phyloP scores from a whole-genome alignment of 202 grass and related monocot species.

The Eragrostis tef region DNA sequence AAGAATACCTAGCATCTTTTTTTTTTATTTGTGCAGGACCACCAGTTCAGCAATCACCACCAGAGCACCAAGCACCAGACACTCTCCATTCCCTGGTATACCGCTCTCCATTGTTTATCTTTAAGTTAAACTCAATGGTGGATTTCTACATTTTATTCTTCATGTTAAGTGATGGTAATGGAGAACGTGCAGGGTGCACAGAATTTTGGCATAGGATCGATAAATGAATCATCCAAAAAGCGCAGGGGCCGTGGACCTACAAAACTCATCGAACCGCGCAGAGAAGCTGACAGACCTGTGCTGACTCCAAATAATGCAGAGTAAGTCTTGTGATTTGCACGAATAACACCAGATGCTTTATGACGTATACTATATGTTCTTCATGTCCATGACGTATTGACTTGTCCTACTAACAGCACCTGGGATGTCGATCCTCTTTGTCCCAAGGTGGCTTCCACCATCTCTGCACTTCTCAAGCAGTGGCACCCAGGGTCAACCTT shows the following conservation, averaged over 20 bases:
- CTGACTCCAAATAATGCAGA: constrained; percentile 41
- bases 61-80: not conserved
- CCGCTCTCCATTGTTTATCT: not conserved
- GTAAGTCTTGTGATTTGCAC: constrained; percentile 31
- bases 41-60: constrained; percentile 17
- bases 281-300: constrained; percentile 33
- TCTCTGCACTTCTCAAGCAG: constrained; percentile 42
- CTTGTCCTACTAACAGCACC: constrained; percentile 24
- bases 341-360: not conserved
- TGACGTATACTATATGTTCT: not conserved
- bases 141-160: not conserved
- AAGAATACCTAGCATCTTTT: not conserved
- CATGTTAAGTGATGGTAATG: constrained; percentile 26
- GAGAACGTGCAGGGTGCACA: constrained; percentile 1
- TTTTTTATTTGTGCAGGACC: constrained; percentile 9
- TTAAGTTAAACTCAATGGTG: not conserved
- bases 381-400: constrained; percentile 17
- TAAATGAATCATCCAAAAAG: constrained; percentile 23
- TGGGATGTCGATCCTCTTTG: constrained; percentile 45
- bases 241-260: constrained; percentile 14
- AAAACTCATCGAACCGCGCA: constrained; percentile 37
- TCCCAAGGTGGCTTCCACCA: constrained; percentile 40
- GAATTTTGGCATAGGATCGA: constrained; percentile 8
- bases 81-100: constrained; percentile 31
- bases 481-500: constrained; percentile 44